Evolutionary conservation across 163 green algal species (phyloP).

Genomic region (Volvox carteri): DNA sequence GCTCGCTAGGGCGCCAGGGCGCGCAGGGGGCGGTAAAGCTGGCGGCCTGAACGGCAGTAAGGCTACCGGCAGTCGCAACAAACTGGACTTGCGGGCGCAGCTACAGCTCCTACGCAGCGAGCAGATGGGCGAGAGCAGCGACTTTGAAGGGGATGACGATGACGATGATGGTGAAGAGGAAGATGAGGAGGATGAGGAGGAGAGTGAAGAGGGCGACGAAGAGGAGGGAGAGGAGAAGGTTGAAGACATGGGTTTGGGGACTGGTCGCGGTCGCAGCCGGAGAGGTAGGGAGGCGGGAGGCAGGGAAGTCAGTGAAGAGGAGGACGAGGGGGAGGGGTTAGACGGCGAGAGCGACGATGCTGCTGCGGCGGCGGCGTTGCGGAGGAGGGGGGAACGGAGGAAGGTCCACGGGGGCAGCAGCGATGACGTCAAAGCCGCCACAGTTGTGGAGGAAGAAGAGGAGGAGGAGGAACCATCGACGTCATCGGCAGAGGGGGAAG

Average conservation of each 20-base stretch:
- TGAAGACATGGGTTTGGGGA: not conserved
- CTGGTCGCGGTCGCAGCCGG: not conserved
- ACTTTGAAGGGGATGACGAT: constrained; percentile 12
- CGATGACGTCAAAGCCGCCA: not conserved
- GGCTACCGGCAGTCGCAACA: not conserved
- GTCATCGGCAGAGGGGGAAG: no score
- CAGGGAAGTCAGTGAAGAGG: not conserved
- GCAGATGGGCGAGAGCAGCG: constrained; percentile 32
- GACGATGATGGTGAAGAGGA: not conserved
- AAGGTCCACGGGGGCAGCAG: no score
- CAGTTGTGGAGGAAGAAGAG: not conserved
- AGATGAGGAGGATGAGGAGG: constrained; percentile 11
- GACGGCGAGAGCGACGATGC: not conserved
- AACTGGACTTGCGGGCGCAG: constrained; percentile 4
- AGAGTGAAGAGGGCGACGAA: not conserved
- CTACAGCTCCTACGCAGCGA: constrained; percentile 58
- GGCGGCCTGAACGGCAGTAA: no score
- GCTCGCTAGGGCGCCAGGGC: constrained; percentile 16
- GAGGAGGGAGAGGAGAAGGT: not conserved
- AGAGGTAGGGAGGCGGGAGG: not conserved
- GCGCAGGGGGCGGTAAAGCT: not conserved
- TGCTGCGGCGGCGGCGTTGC: no score
- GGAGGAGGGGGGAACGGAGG: no score
- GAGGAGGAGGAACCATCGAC: not conserved
- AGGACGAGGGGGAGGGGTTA: not conserved